A percentile compares a stretch with the other conserved stretches of the same genome.
phyloP scores from a whole-genome alignment of 164 flowering plant species.

The Berberis thunbergii region DNA sequence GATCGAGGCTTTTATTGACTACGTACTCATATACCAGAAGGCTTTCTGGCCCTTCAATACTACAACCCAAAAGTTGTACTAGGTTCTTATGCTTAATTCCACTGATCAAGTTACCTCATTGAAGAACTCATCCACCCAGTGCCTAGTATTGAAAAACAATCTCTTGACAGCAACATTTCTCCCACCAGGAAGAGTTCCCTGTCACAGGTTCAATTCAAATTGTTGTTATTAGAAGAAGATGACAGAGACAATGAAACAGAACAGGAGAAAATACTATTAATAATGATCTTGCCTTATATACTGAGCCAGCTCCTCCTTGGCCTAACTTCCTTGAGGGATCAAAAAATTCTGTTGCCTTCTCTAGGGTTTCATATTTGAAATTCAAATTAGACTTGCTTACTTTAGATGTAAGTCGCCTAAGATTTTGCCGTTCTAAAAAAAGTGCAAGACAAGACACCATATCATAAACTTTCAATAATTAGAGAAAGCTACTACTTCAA shows the following conservation, averaged over 20 bases:
- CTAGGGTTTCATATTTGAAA: constrained; percentile 71
- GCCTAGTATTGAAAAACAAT: constrained; percentile 34
- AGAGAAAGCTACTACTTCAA: not conserved
- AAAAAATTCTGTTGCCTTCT: constrained; percentile 73
- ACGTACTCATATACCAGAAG: constrained; percentile 51
- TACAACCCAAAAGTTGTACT: constrained; percentile 44
- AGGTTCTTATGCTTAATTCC: constrained; percentile 45
- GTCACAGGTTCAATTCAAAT: constrained; percentile 2
- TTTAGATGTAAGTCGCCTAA: constrained; percentile 25
- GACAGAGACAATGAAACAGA: not conserved
- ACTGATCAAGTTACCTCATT: constrained; percentile 46
- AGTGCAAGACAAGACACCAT: constrained; percentile 3
- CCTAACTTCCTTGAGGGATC: constrained; percentile 50
- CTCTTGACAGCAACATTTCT: constrained; percentile 40
- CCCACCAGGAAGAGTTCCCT: constrained; percentile 44
- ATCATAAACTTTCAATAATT: constrained; percentile 3
- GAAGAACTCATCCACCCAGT: constrained; percentile 51
- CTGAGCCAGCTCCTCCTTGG: constrained; percentile 82
- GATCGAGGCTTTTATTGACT: constrained; percentile 45
- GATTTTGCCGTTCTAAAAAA: constrained; percentile 29
- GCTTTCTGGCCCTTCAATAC: constrained; percentile 51
- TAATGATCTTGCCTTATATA: constrained; percentile 15
- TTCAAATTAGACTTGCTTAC: constrained; percentile 41
- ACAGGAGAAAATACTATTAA: not conserved
- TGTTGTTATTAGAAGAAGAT: constrained; percentile 2